These are phyloP conservation scores for Parathielavia hyrcaniae DNA, from an alignment of 495 filamentous ascomycete genomes.

Conservation along the genomic window DNA sequence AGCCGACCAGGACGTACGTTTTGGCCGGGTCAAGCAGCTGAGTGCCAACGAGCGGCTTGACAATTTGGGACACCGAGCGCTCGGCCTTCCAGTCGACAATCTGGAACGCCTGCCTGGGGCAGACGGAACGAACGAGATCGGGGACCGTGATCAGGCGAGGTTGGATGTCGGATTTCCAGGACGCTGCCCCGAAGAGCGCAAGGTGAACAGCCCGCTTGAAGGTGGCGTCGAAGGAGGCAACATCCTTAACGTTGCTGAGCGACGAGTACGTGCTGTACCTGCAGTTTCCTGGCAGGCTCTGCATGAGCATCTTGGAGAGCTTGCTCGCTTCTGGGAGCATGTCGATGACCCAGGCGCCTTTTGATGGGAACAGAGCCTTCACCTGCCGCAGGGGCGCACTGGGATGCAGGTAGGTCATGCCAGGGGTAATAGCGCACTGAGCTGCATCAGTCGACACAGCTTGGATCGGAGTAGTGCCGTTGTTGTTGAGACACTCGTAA, in stretches of 20 bases:
- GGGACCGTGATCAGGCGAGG: conserved; percentile 19
- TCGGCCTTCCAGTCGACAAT: conserved; percentile 40
- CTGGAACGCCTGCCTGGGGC: conserved; percentile 18
- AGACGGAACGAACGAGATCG: conserved; percentile 19
- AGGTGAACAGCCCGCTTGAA: conserved; percentile 26
- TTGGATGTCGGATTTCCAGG: not conserved
- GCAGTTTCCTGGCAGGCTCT: conserved; percentile 23
- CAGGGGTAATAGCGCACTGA: conserved; percentile 1
- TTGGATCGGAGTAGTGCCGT: conserved; percentile 14
- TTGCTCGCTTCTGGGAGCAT: conserved; percentile 22
- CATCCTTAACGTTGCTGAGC: not conserved
- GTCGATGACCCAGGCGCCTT: conserved; percentile 29
- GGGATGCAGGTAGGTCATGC: conserved; percentile 24
- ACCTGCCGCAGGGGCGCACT: conserved; percentile 23
- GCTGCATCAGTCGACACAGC: conserved; percentile 15
- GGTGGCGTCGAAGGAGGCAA: conserved; percentile 1
- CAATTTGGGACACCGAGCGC: conserved; percentile 19
- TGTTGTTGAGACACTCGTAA: conserved; percentile 20
- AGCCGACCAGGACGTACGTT: conserved; percentile 53
- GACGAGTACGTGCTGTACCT: conserved; percentile 19
- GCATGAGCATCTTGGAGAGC: conserved; percentile 25
- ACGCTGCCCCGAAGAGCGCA: conserved; percentile 16
- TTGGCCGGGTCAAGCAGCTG: conserved; percentile 35
- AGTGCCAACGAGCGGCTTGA: conserved; percentile 18
- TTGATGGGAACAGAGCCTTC: conserved; percentile 24